Evolutionary conservation across 169 alveolate species (phyloP), one percentile per base, ranked within the genome.

Genomic region (Eimeria nieschulzi): DNA sequence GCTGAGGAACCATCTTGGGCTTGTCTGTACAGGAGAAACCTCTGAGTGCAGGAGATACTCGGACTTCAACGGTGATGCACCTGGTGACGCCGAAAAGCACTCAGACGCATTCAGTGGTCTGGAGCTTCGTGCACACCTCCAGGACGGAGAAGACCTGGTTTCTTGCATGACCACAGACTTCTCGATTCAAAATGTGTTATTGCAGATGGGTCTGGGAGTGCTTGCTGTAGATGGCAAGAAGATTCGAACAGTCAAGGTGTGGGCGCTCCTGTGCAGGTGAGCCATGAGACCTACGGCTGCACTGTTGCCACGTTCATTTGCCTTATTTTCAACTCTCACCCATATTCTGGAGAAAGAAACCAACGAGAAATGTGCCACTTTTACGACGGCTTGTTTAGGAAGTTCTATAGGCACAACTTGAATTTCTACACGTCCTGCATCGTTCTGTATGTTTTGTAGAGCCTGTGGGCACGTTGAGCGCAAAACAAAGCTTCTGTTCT

Each of bases 161-260:
- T 56, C 93, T 13, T 86, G 96, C 87, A 82, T 95, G 73, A 95
- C 97, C 0, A 91, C 95, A 71, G 98, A 96, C 76, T 96, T 91
- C 91, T 95, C 97, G 7, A 92, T 96, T 86, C 97, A 96, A 73
- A 96, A 96, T 84, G 97, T 96, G 23, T 82, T 93, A 19, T 90
- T 95, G 56, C 95, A 96, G 87, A 94, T 96, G 90, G 98, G 98
- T 17, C 91, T 96, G 59, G 91, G 93, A 39, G 90, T 95, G 33
- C 59, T 93, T 46, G n/a, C 94, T 1, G 72, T 90, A 7, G 95
- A 93, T 84, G 95, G 95, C 17, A 23, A 39, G n/a, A 75, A 55
- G 23, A 73, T 93, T 59, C 86, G 91, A 6, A 79, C 87, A 15
- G 91, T 91, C 33, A 93, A 93, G 68, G 56, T 86, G 10, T 93